Base-by-base conservation (phyloP, 805 yeast species). In the Suhomyces faveliae region DNA sequence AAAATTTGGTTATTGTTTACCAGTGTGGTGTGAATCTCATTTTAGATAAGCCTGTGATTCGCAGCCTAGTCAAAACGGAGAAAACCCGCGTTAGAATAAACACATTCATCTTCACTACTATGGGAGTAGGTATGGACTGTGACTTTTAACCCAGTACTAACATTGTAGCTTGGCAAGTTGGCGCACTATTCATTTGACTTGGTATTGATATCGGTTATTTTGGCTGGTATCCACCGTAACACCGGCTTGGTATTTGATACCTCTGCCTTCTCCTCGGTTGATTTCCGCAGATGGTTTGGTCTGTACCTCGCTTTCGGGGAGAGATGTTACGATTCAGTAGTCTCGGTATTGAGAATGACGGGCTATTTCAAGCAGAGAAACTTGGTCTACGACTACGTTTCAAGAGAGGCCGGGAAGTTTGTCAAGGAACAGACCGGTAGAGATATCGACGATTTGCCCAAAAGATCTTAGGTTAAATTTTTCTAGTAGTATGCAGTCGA, bases 171-270 rank as follows among this genome's bases (percentile, higher is more conserved):
- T 35, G 89, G 90, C 2, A 80, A 74, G 62, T 55, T 84, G 47
- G 64, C 86, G 9, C 97, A 89, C 66, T 80, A 81, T 56, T 79
- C 92, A 0, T 59, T 89, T 47, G 97, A 91, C 61, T 76, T 90
- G 52, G 80, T 91, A 3, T 72, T 91, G 49, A 71, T 89, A 7
- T 87, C 96, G 2, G 81, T 94, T 63, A 73, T 91, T 11, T 70
- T 92, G 39, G 96, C 97, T 0, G 96, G 96, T 3, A 77, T 91
- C 45, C 85, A 89, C 62, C 78, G 89, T 52, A 83, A 87, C 52
- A 87, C 96, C 0, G 97, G 97, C 0, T 72, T 84, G 41, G 78
- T 78, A 51, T 63, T 83, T 64, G 74, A 80, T 61, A 73, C 84
- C 6, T 59, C 70, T 25, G 62, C 66, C 44, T 73, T 81, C 46